Percentiles rank a stretch among this genome's conserved stretches.
These are phyloP conservation scores for Chaetomiaceae sp. DNA, from an alignment of 2,329 filamentous ascomycete genomes.

Conservation along the genomic window DNA sequence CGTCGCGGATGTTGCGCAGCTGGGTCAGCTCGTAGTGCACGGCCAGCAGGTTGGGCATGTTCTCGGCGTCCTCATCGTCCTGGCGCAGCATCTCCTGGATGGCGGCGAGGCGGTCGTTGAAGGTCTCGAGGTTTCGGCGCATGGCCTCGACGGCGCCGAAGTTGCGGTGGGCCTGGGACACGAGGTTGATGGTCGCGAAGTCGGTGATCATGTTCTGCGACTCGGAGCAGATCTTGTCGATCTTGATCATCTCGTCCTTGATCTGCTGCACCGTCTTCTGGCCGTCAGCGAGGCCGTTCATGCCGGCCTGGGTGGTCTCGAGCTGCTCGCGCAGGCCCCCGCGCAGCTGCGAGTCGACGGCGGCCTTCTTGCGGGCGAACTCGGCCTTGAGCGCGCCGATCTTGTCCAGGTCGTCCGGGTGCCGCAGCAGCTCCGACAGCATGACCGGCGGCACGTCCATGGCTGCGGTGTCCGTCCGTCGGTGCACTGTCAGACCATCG, in stretches of 20 bases:
- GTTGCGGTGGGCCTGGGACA: slow-evolving; percentile 92
- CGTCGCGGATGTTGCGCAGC: slow-evolving; percentile 87
- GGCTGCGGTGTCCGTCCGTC: slow-evolving; percentile 13
- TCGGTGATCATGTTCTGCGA: slow-evolving; percentile 96
- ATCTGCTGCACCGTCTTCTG: slow-evolving; percentile 88
- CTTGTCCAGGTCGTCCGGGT: slow-evolving; percentile 96
- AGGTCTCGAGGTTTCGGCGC: slow-evolving; percentile 83
- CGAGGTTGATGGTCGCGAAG: slow-evolving; percentile 85
- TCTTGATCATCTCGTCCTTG: slow-evolving; percentile 98
- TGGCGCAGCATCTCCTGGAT: slow-evolving; percentile 74
- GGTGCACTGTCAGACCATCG: slow-evolving; percentile 11
- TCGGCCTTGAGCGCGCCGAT: slow-evolving; percentile 83
- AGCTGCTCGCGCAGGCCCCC: slow-evolving; percentile 86
- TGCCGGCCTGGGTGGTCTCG: slow-evolving; percentile 88
- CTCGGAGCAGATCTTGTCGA: slow-evolving; percentile 94
- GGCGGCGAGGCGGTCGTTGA: slow-evolving; percentile 67
- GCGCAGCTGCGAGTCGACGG: slow-evolving; percentile 84
- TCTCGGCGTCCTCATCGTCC: slow-evolving; percentile 79
- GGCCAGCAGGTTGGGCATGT: slow-evolving; percentile 84
- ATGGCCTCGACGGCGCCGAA: slow-evolving; percentile 92
- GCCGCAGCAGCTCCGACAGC: slow-evolving; percentile 86
- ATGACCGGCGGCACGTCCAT: slow-evolving; percentile 69
- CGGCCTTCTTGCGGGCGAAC: slow-evolving; percentile 88
- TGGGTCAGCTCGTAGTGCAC: slow-evolving; percentile 90
- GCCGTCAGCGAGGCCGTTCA: slow-evolving; percentile 80